Conservation (phyloP, 352 stramenopile species). For the Saprolegnia diclina region DNA sequence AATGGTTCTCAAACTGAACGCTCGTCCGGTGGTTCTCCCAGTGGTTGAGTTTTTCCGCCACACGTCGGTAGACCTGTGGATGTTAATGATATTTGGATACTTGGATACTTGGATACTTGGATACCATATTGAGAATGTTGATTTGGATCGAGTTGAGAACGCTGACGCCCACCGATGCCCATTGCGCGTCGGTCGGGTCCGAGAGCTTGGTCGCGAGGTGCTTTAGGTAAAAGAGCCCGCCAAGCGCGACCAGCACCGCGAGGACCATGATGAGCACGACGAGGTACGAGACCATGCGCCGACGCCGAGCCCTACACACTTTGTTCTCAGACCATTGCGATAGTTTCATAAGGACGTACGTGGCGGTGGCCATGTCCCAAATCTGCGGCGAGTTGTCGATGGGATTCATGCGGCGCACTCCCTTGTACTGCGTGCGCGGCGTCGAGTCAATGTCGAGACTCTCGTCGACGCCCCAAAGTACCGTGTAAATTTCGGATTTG, state of each 20-base stretch:
- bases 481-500: slow-evolving; percentile 77
- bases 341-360: slow-evolving; percentile 28
- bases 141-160: slow-evolving; percentile 86
- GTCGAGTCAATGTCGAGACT: slow-evolving; percentile 54
- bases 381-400: slow-evolving; percentile 29
- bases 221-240: slow-evolving; percentile 72
- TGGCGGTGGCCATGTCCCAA: slow-evolving; percentile 6
- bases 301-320: slow-evolving; percentile 59
- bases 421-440: slow-evolving; percentile 82
- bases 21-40: slow-evolving; percentile 91
- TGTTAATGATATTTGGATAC: slow-evolving; percentile 14
- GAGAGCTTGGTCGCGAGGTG: slow-evolving; percentile 60
- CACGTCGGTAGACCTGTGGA: slow-evolving; percentile 62
- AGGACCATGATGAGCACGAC: slow-evolving; percentile 70
- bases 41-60: slow-evolving; percentile 92
- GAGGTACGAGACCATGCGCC: slow-evolving; percentile 47
- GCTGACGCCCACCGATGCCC: slow-evolving; percentile 45
- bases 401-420: slow-evolving; percentile 64
- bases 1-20: slow-evolving; percentile 81
- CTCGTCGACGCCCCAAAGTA: slow-evolving; percentile 75
- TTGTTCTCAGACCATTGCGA: slow-evolving; percentile 56
- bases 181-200: slow-evolving; percentile 29
- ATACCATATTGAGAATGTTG: slow-evolving; percentile 87
- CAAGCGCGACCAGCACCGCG: slow-evolving; percentile 59
- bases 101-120: slow-evolving; percentile 29